Evolutionary conservation across 805 yeast genomes (phyloP).

Genomic region (Lipomyces mesembrius): DNA sequence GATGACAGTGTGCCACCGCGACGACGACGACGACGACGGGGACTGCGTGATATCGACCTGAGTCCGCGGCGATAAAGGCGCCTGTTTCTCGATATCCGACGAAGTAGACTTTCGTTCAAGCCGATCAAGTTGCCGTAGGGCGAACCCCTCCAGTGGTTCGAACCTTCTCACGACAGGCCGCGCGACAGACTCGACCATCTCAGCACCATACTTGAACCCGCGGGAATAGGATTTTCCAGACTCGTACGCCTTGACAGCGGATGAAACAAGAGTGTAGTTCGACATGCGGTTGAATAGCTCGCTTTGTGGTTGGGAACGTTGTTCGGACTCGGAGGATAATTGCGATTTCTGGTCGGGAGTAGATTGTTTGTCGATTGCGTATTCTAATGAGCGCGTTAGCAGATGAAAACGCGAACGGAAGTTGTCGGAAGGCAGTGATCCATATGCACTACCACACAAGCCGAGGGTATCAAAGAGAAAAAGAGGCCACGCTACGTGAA

Average conservation of each 20-base stretch:
- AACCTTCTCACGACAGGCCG: slow-evolving; percentile 54
- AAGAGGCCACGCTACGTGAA: background rate
- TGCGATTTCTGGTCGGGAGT: slow-evolving; percentile 11
- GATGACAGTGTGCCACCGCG: slow-evolving; percentile 30
- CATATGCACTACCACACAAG: background rate
- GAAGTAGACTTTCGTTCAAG: slow-evolving; percentile 26
- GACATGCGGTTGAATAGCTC: slow-evolving; percentile 38
- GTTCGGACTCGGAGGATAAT: background rate
- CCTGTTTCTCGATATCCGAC: slow-evolving; percentile 10
- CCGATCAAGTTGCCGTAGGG: slow-evolving; percentile 40
- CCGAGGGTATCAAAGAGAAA: background rate
- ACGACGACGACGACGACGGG: slow-evolving; percentile 15
- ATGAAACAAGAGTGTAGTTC: slow-evolving; percentile 40
- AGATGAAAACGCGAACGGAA: background rate
- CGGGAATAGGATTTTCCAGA: slow-evolving; percentile 51
- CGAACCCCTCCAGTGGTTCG: slow-evolving; percentile 45
- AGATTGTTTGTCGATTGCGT: slow-evolving; percentile 1
- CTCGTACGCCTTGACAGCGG: slow-evolving; percentile 45
- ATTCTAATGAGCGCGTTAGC: slow-evolving; percentile 2
- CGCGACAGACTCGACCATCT: slow-evolving; percentile 57
- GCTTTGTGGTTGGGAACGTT: slow-evolving; percentile 12
- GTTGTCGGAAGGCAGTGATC: too few species aligned
- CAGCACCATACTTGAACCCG: slow-evolving; percentile 63
- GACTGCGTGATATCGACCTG: slow-evolving; percentile 7
- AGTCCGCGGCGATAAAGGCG: background rate